A percentile compares a stretch with the other conserved stretches of the same genome.
Conservation (phyloP, 805 yeast species). For the Metschnikowia arizonensis region DNA sequence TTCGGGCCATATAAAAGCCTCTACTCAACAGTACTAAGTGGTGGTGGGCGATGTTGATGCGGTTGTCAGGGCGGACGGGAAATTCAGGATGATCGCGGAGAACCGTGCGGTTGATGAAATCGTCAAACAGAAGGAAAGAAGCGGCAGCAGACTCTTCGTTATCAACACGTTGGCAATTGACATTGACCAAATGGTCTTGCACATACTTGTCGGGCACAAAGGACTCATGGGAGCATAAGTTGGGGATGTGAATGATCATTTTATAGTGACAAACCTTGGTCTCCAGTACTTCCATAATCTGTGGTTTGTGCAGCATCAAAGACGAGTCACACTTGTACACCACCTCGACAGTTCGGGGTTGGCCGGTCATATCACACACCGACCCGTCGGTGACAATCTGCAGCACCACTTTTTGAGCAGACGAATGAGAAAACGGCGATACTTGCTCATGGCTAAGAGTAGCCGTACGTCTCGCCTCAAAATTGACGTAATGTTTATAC, state of each 20-base stretch:
- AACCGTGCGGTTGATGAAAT: neutral
- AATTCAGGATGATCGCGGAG: conserved; percentile 18
- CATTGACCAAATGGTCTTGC: conserved; percentile 25
- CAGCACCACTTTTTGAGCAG: conserved; percentile 29
- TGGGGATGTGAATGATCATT: conserved; percentile 47
- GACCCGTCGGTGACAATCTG: conserved; percentile 46
- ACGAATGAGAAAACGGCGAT: conserved; percentile 18
- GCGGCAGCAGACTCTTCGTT: neutral
- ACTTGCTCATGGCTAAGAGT: conserved; percentile 18
- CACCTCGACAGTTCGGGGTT: conserved; percentile 51
- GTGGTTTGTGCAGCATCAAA: conserved; percentile 8
- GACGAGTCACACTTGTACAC: conserved; percentile 52
- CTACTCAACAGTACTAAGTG: conserved; percentile 25
- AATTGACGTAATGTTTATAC: conserved; percentile 16
- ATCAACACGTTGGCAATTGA: conserved; percentile 26
- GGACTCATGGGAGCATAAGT: conserved; percentile 42
- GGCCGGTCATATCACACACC: conserved; percentile 54
- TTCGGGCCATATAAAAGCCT: conserved; percentile 28
- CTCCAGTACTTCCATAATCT: conserved; percentile 45
- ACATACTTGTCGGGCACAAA: conserved; percentile 23
- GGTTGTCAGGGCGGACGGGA: conserved; percentile 24
- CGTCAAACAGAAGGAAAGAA: conserved; percentile 7
- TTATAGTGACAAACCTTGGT: conserved; percentile 55
- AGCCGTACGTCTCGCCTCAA: conserved; percentile 25
- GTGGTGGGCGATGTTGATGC: conserved; percentile 28